These are phyloP conservation scores for Phytophthora nicotianae DNA, from an alignment of 352 stramenopile species.

Conservation along the genomic window DNA sequence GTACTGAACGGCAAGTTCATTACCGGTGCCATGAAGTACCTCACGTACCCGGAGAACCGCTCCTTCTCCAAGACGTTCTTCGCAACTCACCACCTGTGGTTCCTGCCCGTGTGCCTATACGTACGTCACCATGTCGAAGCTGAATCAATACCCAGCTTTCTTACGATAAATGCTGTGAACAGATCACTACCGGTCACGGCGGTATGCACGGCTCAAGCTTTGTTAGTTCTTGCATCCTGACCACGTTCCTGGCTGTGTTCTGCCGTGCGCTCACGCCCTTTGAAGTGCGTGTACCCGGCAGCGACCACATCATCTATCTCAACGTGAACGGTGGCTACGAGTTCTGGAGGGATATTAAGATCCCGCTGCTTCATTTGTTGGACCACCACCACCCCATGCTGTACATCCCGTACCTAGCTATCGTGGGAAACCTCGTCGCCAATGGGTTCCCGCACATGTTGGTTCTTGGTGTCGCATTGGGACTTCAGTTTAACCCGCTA, in stretches of 20 bases:
- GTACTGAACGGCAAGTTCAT: slow-evolving; percentile 84
- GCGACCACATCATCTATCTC: slow-evolving; percentile 75
- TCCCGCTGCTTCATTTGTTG: slow-evolving; percentile 72
- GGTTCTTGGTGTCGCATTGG: slow-evolving; percentile 60
- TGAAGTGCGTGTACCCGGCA: slow-evolving; percentile 59
- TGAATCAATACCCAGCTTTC: neutral
- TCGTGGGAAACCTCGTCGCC: slow-evolving; percentile 69
- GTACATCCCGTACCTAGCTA: slow-evolving; percentile 74
- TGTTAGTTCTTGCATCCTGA: slow-evolving; percentile 55
- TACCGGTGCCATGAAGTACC: slow-evolving; percentile 91
- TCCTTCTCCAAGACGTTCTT: slow-evolving; percentile 86
- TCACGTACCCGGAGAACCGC: slow-evolving; percentile 82
- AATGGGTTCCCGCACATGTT: slow-evolving; percentile 78
- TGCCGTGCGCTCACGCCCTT: slow-evolving; percentile 71
- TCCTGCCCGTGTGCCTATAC: slow-evolving; percentile 80
- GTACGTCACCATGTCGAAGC: slow-evolving; percentile 34
- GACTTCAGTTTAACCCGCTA: slow-evolving; percentile 57
- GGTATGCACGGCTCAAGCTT: slow-evolving; percentile 84
- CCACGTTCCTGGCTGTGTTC: slow-evolving; percentile 64
- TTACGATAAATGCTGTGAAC: slow-evolving; percentile 8
- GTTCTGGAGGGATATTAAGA: slow-evolving; percentile 86
- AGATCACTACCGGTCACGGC: slow-evolving; percentile 69
- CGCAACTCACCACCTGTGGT: slow-evolving; percentile 85
- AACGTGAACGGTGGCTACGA: slow-evolving; percentile 86
- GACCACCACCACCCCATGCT: slow-evolving; percentile 68